Conservation (phyloP, 768 basidiomycete genomes). For the Pleurotus eryngii region DNA sequence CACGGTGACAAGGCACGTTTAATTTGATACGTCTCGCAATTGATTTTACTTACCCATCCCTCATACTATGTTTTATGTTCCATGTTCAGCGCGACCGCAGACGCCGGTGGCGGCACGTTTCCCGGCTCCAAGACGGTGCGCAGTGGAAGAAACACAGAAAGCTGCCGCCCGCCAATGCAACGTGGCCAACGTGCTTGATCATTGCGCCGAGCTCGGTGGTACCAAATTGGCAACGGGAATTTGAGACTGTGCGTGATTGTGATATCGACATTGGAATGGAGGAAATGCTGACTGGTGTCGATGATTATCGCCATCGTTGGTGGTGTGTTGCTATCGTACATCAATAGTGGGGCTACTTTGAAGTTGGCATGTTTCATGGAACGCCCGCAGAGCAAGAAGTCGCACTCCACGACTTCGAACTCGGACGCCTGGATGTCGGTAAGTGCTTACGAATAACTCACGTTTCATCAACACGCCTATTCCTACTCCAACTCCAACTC, state of each 20-base stretch:
- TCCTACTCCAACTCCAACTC: background rate
- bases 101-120: constrained; percentile 67
- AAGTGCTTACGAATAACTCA: constrained; percentile 21
- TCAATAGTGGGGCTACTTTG: constrained; percentile 89
- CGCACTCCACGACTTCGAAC: constrained; percentile 67
- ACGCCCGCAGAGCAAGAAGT: constrained; percentile 45
- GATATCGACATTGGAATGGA: background rate
- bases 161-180: constrained; percentile 63
- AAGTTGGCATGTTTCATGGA: constrained; percentile 72
- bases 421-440: constrained; percentile 86
- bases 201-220: constrained; percentile 84
- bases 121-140: constrained; percentile 54
- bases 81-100: constrained; percentile 45
- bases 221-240: constrained; percentile 87
- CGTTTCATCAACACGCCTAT: background rate
- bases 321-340: background rate
- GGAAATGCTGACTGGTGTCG: too few relatives aligned
- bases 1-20: constrained; percentile 40
- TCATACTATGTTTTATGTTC: background rate
- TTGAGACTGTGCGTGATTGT: constrained; percentile 55
- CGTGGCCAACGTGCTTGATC: constrained; percentile 87
- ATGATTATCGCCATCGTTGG: too few relatives aligned
- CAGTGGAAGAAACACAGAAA: constrained; percentile 50
- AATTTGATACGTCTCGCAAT: too few relatives aligned
- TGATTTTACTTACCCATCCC: background rate